These are phyloP conservation scores for Apiotrichum sp. DNA, from an alignment of 1,284 basidiomycete species.

Conservation along the genomic window DNA sequence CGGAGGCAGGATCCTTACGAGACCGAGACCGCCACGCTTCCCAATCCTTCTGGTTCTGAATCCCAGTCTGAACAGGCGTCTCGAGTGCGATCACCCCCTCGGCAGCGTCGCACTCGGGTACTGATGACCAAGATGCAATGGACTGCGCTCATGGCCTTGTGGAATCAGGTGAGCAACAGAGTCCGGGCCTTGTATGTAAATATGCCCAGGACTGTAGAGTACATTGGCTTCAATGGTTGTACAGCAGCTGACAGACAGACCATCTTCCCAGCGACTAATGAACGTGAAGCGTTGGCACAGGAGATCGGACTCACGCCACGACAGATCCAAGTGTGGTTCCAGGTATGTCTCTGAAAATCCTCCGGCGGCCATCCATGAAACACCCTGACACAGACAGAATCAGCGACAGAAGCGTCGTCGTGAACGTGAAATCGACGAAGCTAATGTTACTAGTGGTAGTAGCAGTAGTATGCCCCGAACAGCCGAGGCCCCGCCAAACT, in stretches of 20 bases:
- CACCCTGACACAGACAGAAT: conserved; percentile 25
- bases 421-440: conserved; percentile 16
- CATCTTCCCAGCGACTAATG: conserved; percentile 34
- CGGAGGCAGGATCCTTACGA: too few relatives aligned
- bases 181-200: not conserved
- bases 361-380: conserved; percentile 1
- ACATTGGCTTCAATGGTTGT: not conserved
- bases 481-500: not conserved
- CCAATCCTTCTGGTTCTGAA: not conserved
- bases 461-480: not conserved
- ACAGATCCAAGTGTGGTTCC: conserved; percentile 47
- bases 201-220: not conserved
- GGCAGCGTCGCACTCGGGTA: conserved; percentile 22
- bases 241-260: conserved; percentile 20
- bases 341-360: conserved; percentile 26
- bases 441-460: not conserved
- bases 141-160: conserved; percentile 14
- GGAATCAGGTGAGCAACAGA: conserved; percentile 16
- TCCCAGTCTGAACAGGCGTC: not conserved
- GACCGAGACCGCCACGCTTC: too few relatives aligned
- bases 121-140: conserved; percentile 26
- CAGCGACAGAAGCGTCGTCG: conserved; percentile 39
- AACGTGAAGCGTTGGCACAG: conserved; percentile 32
- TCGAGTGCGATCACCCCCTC: conserved; percentile 1
- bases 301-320: conserved; percentile 37